Base-by-base conservation (phyloP, 2,329 filamentous ascomycete species). In the Cladosporium sp. region DNA sequence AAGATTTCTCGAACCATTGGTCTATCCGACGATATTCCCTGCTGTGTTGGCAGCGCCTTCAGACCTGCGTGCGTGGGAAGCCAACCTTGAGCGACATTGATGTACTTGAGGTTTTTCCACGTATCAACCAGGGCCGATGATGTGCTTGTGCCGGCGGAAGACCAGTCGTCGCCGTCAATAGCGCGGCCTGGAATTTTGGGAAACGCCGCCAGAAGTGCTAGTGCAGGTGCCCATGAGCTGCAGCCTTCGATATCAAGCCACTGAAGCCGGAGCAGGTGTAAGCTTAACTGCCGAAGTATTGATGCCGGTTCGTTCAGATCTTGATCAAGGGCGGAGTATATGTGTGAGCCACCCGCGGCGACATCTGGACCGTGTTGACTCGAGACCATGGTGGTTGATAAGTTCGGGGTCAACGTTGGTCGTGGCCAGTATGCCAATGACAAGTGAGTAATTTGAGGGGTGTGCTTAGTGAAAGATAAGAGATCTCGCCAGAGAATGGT, bases 171-270 rank as follows among this genome's bases (percentile, higher is more conserved):
- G 14, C 52, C 33, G n/a, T 52, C 43, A 2, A 16, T 16, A 32
- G 52, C 22, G 9, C 44, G 35, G 11, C 32, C 41, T 11, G 37
- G 50, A 28, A 50, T 31, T 19, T 50, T 40, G 7, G 48, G 40
- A 4, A 50, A 16, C 11, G 50, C 33, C 4, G 50, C 43, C 11
- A 53, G 43, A 5, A 53, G 35, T 3, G 60, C 58, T 31, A 84
- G 63, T 0, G 80, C 78, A 13, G 71, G 68, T 32, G 77, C 61
- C 82, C 82, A 84, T 18, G 72, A 68, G 3, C 64, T 66, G 59
- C 82, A 85, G 8, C 81, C 81, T 62, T 83, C 78, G 1, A 85
- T 67, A 59, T 84, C 82, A 2, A 85, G 72, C 79, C 80, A 84
- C 59, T 77, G 74, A 2, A 85, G 69, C 42, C 79, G 80, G 58